Percentiles rank a stretch among this genome's conserved stretches.
These are phyloP conservation scores for Cercospora sojina DNA, from an alignment of 2,329 filamentous ascomycete species.

Conservation along the genomic window DNA sequence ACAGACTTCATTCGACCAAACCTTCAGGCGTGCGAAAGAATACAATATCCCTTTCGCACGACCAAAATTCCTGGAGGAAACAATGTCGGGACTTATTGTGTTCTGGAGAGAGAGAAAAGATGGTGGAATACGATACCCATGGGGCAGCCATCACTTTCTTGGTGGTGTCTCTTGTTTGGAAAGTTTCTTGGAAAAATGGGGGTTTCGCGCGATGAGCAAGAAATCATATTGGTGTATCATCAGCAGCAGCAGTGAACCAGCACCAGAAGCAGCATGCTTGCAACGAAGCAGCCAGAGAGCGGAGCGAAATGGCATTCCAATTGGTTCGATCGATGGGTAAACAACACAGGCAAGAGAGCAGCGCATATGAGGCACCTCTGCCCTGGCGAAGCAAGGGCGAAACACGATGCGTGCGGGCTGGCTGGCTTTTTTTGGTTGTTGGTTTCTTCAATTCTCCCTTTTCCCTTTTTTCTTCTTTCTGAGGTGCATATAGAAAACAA, in stretches of 20 bases:
- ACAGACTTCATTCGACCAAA: neutral
- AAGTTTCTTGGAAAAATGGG: neutral
- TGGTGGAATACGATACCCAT: neutral
- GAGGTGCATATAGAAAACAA: neutral
- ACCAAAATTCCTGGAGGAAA: neutral
- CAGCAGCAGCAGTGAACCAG: neutral
- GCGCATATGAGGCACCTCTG: neutral
- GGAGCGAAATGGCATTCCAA: neutral
- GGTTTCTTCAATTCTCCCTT: neutral
- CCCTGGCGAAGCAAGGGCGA: neutral
- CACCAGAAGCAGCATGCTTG: neutral
- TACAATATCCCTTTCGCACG: neutral
- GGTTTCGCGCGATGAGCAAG: neutral
- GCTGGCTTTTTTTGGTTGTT: neutral
- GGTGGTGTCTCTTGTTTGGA: neutral
- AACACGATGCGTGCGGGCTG: neutral
- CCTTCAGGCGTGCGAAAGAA: neutral
- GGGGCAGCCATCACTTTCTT: neutral
- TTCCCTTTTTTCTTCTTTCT: neutral
- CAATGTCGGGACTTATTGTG: neutral
- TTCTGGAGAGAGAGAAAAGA: neutral
- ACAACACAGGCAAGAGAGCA: neutral
- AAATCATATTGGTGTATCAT: neutral
- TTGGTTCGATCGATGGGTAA: neutral
- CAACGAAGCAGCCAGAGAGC: neutral